Evolutionary conservation across 805 yeast species (phyloP), one percentile per base, ranked within the genome.

Genomic region (Vanderwaltozyma verrucispora): DNA sequence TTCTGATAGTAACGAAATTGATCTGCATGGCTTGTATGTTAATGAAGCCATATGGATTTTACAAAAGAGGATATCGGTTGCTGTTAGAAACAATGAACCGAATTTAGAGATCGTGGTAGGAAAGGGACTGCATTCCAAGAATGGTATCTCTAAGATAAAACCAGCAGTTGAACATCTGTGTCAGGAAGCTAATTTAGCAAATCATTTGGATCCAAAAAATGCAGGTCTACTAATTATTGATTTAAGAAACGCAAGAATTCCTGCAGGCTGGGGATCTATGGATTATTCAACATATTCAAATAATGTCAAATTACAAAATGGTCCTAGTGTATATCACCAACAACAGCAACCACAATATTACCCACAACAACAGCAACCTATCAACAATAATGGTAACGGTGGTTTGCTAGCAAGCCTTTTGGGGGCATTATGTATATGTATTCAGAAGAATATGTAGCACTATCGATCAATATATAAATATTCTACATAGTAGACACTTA

Each of bases 111-210:
- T 86, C 16, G 88, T 89, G 56, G 96, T 87, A 9, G 97, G 97
- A 9, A 89, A 89, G 60, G 97, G 96, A 7, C 54, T 76, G 30
- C 97, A 88, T 56, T 84, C 95, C 1, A 68, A 71, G 37, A 68
- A 76, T 46, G 94, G 94, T 12, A 73, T 85, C 36, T 88, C 95
- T 30, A 88, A 87, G 59, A 62, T 89, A 48, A 83, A 80, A 58
- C 96, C 96, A 2, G 96, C 96, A 0, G 75, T 87, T 15, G 92
- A 85, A 52, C 71, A 74, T 35, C 61, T 85, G 53, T 86, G 96
- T 59, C 53, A 63, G 25, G 81, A 84, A 48, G 74, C 80, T 30
- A 64, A 74, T 19, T 68, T 88, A 46, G 70, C 60, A 21, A 74
- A 72, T 45, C 67, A 74, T 47, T 67, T 81, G 26, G 89, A 87